A percentile compares a stretch with the other conserved stretches of the same genome.
phyloP scores from a whole-genome alignment of 768 basidiomycete species.

The Tylopilus cervinicoccineus region DNA sequence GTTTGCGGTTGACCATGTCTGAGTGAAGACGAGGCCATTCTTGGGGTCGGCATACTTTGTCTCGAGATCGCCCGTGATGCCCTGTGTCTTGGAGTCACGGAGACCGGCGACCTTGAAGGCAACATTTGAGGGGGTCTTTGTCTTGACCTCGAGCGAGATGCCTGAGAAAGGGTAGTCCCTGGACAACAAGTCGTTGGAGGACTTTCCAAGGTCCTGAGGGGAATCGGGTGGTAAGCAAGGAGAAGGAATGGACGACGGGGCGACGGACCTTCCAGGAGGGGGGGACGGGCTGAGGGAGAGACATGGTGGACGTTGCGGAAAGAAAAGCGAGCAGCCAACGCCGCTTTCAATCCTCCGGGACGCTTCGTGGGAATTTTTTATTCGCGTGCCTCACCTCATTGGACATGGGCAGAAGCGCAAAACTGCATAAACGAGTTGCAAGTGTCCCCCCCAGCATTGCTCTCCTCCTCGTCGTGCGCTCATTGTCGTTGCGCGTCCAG shows the following conservation, averaged over 20 bases:
- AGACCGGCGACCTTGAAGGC: conserved; percentile 89
- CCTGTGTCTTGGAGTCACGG: conserved; percentile 68
- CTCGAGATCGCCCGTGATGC: conserved; percentile 90
- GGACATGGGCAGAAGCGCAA: conserved; percentile 35
- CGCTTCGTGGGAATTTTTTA: conserved; percentile 29
- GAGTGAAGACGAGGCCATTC: conserved; percentile 91
- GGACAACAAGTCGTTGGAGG: conserved; percentile 88
- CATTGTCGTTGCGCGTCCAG: conserved; percentile 3
- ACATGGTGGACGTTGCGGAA: conserved; percentile 49
- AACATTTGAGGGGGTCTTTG: conserved; percentile 83
- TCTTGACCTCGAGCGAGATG: conserved; percentile 79
- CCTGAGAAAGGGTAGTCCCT: conserved; percentile 88
- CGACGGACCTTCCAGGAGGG: conserved; percentile 86
- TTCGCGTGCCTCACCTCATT: neutral
- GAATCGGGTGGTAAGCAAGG: neutral
- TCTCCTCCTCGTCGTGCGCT: neutral
- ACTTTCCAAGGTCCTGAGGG: conserved; percentile 89
- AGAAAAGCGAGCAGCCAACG: neutral
- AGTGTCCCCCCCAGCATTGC: conserved; percentile 23
- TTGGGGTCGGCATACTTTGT: conserved; percentile 88
- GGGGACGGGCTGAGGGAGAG: conserved; percentile 92
- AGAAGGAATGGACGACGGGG: neutral
- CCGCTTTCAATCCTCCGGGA: conserved; percentile 17
- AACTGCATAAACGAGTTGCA: conserved; percentile 33
- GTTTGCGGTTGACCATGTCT: conserved; percentile 95